Base-by-base conservation (phyloP, 495 filamentous ascomycete species). In the Apodospora peruviana region DNA sequence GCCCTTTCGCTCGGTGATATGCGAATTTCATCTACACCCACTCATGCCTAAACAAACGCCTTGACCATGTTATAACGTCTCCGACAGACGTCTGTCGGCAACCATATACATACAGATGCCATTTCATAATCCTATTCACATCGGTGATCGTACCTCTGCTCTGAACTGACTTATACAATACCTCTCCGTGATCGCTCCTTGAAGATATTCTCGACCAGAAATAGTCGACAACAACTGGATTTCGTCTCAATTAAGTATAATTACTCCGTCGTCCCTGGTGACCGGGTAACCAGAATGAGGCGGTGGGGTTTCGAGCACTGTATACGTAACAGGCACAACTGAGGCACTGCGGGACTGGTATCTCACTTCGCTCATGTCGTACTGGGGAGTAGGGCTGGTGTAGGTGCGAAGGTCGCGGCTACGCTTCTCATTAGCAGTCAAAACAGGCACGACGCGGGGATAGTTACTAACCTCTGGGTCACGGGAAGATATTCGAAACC, bases 401-500 rank as follows among this genome's bases (percentile, higher is more conserved):
- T 22, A 41, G 1, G 19, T 21, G 3, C 19, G 39, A 24, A 3
- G 1, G 12, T 24, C 39, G 21, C 19, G 19, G 20, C 39, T 41
- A 32, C 27, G 39, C 10, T n/a, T n/a, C 10, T 8, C 2, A 40
- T 41, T 8, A 20, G 20, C 11, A 41, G 19, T 22, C 1, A 21
- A 12, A 22, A 20, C 1, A 8, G 14, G 9, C 3, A 8, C 2
- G n/a, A 9, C 18, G 19, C 14, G 25, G 9, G 23, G 10, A 29
- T 2, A 22, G 16, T 5, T 35, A 19, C 35, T 54, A 43, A 57
- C 57, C 32, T 18, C 35, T 45, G 49, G 21, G 22, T 29, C 16
- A 43, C 22, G 4, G 47, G 44, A 7, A 52, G 23, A 39, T 59
- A 57, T 46, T 59, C 55, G 25, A 56, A 45, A 4, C 55, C 59